These are phyloP conservation scores for Exserohilum rostratum DNA, from an alignment of 2,329 filamentous ascomycete species.

Conservation along the genomic window DNA sequence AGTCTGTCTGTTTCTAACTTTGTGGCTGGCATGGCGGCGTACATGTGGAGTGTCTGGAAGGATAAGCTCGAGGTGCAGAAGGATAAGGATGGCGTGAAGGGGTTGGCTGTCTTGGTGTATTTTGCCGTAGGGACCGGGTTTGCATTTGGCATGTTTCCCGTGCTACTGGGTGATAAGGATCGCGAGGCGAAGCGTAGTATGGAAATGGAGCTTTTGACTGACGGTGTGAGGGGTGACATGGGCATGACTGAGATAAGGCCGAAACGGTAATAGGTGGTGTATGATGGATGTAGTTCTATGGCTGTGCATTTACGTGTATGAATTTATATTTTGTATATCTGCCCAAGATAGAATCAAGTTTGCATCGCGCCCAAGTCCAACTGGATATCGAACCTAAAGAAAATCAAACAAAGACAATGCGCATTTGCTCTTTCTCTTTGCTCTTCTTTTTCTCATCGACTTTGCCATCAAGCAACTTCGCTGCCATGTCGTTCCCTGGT, in stretches of 20 bases:
- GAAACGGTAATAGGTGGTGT: background rate
- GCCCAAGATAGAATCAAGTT: too few species aligned
- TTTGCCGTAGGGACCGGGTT: constrained; percentile 15
- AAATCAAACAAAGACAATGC: too few species aligned
- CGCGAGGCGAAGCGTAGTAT: background rate
- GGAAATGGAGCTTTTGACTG: background rate
- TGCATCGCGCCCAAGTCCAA: too few species aligned
- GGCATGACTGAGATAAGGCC: background rate
- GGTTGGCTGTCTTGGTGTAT: constrained; percentile 9
- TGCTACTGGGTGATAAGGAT: constrained; percentile 12
- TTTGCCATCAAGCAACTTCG: background rate
- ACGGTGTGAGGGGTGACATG: background rate
- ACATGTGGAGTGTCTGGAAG: constrained; percentile 21
- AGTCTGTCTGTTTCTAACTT: constrained; percentile 20
- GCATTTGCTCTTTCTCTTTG: too few species aligned
- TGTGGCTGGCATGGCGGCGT: constrained; percentile 20
- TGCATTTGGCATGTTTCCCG: constrained; percentile 15
- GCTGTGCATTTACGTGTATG: too few species aligned
- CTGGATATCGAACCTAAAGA: too few species aligned
- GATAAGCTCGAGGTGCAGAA: constrained; percentile 5
- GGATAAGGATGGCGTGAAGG: background rate
- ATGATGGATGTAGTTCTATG: background rate
- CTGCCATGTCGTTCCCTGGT: background rate
- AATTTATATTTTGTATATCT: too few species aligned
- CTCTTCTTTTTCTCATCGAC: too few species aligned